A percentile compares a stretch with the other conserved stretches of the same genome.
Evolutionary conservation across 306 rosid genomes (phyloP).

Genomic region (Argentina anserina): DNA sequence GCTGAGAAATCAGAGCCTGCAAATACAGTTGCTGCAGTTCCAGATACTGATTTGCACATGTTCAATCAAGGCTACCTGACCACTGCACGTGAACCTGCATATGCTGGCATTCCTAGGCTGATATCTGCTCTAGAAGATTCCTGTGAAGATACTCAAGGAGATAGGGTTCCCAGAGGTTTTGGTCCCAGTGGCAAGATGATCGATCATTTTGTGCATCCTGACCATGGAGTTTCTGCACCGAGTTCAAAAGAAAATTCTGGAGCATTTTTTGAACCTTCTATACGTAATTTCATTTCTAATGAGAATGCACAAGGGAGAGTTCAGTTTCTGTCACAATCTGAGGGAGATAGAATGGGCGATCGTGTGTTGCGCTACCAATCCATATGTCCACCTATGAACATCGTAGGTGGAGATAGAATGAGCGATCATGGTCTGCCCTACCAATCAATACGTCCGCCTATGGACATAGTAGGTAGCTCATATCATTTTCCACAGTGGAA

Average conservation of each 20-base stretch:
- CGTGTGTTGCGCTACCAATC: conserved; percentile 33
- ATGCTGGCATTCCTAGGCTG: conserved; percentile 37
- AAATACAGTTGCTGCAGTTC: conserved; percentile 27
- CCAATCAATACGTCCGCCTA: conserved; percentile 38
- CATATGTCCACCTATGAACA: conserved; percentile 35
- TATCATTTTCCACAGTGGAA: conserved; percentile 41
- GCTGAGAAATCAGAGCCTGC: conserved; percentile 38
- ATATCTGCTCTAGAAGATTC: conserved; percentile 39
- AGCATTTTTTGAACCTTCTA: conserved; percentile 43
- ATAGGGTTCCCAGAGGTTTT: conserved; percentile 41
- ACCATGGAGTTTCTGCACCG: conserved; percentile 36
- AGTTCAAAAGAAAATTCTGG: conserved; percentile 36
- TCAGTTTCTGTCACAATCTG: conserved; percentile 36
- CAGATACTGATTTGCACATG: conserved; percentile 31
- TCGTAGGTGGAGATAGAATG: conserved; percentile 39
- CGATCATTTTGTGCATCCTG: conserved; percentile 41
- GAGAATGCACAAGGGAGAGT: conserved; percentile 44
- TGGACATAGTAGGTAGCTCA: conserved; percentile 39
- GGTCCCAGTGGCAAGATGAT: conserved; percentile 42
- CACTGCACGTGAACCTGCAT: conserved; percentile 34
- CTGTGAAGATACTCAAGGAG: conserved; percentile 32
- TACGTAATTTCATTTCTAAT: conserved; percentile 40
- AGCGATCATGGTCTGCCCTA: conserved; percentile 26
- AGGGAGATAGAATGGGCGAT: conserved; percentile 32
- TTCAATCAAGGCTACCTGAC: conserved; percentile 37